Evolutionary conservation across 176 grass and related monocot genomes (phyloP).

Genomic region (Musa beccarii): DNA sequence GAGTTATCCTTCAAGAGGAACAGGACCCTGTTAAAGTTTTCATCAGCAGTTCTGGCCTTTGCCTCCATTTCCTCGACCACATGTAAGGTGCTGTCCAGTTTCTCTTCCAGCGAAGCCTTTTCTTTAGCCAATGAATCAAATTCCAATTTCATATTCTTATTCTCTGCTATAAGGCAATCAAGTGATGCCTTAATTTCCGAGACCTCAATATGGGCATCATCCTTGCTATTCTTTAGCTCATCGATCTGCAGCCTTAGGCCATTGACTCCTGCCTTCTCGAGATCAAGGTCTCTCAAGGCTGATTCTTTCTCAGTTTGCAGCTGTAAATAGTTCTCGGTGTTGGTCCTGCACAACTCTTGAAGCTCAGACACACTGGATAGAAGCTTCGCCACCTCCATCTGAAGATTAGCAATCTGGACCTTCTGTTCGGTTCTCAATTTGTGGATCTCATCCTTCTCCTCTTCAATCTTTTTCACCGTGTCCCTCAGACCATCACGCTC

Average conservation of each 20-base stretch:
- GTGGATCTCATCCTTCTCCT: slow-evolving; percentile 36
- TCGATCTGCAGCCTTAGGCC: slow-evolving; percentile 20
- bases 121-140: neutral
- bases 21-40: neutral
- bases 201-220: slow-evolving; percentile 20
- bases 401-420: slow-evolving; percentile 18
- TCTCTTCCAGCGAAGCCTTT: neutral
- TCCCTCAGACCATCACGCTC: slow-evolving; percentile 15
- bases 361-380: slow-evolving; percentile 28
- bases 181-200: slow-evolving; percentile 17
- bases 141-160: neutral
- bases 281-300: slow-evolving; percentile 8
- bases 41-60: neutral
- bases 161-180: neutral
- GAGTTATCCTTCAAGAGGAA: neutral
- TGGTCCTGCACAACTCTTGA: slow-evolving; percentile 16
- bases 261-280: slow-evolving; percentile 13
- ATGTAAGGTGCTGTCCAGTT: neutral
- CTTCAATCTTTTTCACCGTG: neutral
- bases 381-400: slow-evolving; percentile 27
- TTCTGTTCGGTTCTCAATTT: slow-evolving; percentile 14
- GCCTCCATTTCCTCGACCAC: neutral
- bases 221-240: slow-evolving; percentile 23
- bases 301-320: slow-evolving; percentile 27
- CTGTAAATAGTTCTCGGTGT: neutral